Evolutionary conservation across 495 filamentous ascomycete genomes (phyloP).

Genomic region (Podospora pseudopauciseta): DNA sequence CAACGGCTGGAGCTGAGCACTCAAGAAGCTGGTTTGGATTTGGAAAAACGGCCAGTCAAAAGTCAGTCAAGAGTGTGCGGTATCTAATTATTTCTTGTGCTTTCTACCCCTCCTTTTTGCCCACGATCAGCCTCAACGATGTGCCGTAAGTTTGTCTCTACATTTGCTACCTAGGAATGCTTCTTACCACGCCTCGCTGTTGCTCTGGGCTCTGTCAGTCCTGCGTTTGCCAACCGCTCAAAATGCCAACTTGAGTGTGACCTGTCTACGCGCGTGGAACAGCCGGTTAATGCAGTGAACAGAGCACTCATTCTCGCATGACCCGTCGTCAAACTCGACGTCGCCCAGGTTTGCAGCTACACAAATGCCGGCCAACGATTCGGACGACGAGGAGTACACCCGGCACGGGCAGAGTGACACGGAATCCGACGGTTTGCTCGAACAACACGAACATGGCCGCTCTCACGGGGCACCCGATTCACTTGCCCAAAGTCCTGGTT

Average conservation of each 20-base stretch:
- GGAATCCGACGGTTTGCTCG: slow-evolving; percentile 26
- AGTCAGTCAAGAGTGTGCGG: not conserved
- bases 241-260: not conserved
- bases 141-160: not conserved
- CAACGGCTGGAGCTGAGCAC: not conserved
- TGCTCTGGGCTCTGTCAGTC: not conserved
- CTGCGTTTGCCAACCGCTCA: not conserved
- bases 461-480: not conserved
- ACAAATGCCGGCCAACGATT: slow-evolving; percentile 26
- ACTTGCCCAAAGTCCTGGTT: slow-evolving; percentile 7
- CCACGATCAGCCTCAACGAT: not conserved
- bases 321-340: slow-evolving; percentile 29
- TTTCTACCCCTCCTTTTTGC: not conserved
- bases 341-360: slow-evolving; percentile 28
- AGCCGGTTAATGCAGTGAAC: slow-evolving; percentile 10
- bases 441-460: slow-evolving; percentile 14
- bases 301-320: slow-evolving; percentile 24
- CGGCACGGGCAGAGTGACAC: slow-evolving; percentile 27
- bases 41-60: not conserved
- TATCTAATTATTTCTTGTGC: not conserved
- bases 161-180: not conserved
- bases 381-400: slow-evolving; percentile 33
- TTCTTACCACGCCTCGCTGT: not conserved
- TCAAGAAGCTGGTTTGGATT: not conserved
- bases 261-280: slow-evolving; percentile 13